Base-by-base conservation (phyloP, 2,329 filamentous ascomycete genomes). In the Xylariaceae sp. region DNA sequence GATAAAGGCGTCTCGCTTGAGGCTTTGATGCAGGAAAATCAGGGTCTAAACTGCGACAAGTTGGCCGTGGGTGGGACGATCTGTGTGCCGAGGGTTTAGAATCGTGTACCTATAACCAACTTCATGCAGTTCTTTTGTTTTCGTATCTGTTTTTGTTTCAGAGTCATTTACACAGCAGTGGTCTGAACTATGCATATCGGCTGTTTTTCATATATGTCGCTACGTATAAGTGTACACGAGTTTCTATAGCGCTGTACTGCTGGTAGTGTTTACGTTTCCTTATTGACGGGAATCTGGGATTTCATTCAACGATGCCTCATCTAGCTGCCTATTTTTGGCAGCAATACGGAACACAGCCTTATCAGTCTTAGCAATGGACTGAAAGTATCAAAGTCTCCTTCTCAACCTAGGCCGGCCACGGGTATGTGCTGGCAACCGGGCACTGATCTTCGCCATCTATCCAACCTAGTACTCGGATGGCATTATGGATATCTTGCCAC, bases 31-130 rank as follows among this genome's bases (percentile, higher is more conserved):
- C 67, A 65, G 20, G 64, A 74, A 40, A 85, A 85, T 54, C 47
- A 68, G 19, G 73, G 70, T 1, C 63, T 85, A 10, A 70, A 81
- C 52, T 85, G 83, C 63, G 75, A 79, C 20, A 69, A 64, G 41
- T 64, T 85, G 54, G 48, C 42, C 26, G 59, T 78, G 23, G 80
- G 80, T 14, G 66, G 70, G 21, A 61, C 67, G 6, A 71, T 84
- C 41, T 84, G 81, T 65, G 67, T 83, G 18, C 77, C 79, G 20
- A 65, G 58, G 23, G 53, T 55, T 40, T 62, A 62, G 54, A 48
- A 40, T 44, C 10, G 21, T 45, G 40, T 41, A 20, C 46, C 46
- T 53, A 51, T 44, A 50, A 26, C 14, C 54, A 50, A 42, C 47
- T 44, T 52, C 50, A 37, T 16, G 32, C 32, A 37, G 32, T 4